Conservation (phyloP, 2,329 filamentous ascomycete species). For the Hypoxylon sp. region DNA sequence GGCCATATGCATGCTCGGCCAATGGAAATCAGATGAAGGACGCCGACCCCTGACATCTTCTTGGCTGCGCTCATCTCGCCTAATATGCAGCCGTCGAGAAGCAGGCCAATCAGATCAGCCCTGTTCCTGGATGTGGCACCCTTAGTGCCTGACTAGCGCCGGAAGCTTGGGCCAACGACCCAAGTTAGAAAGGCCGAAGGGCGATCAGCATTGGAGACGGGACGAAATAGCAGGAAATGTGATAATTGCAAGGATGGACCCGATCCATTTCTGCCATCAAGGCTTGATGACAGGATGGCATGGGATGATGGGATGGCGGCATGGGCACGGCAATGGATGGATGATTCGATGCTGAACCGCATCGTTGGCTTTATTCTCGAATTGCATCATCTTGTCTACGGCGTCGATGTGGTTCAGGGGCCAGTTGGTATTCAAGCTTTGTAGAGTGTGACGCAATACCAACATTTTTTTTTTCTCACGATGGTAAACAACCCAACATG, state of each 20-base stretch:
- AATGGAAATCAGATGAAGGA: constrained; percentile 23
- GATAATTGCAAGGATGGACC: constrained; percentile 18
- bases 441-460: neutral
- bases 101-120: constrained; percentile 25
- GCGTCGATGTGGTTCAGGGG: constrained; percentile 1
- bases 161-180: constrained; percentile 26
- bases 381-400: constrained; percentile 13
- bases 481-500: neutral
- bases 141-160: constrained; percentile 35
- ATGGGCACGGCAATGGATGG: constrained; percentile 4
- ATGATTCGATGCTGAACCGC: constrained; percentile 21
- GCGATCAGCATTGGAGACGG: constrained; percentile 26
- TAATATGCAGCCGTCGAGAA: constrained; percentile 28
- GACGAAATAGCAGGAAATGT: constrained; percentile 7
- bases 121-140: constrained; percentile 33
- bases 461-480: neutral
- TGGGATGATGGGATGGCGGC: neutral
- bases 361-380: neutral
- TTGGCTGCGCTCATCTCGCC: constrained; percentile 32
- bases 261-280: too few species aligned
- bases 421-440: constrained; percentile 1
- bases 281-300: too few species aligned
- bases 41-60: constrained; percentile 21
- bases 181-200: constrained; percentile 27
- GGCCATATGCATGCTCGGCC: constrained; percentile 14